Conservation (phyloP, 2,329 filamentous ascomycete species). For the Aschersonia sp. region DNA sequence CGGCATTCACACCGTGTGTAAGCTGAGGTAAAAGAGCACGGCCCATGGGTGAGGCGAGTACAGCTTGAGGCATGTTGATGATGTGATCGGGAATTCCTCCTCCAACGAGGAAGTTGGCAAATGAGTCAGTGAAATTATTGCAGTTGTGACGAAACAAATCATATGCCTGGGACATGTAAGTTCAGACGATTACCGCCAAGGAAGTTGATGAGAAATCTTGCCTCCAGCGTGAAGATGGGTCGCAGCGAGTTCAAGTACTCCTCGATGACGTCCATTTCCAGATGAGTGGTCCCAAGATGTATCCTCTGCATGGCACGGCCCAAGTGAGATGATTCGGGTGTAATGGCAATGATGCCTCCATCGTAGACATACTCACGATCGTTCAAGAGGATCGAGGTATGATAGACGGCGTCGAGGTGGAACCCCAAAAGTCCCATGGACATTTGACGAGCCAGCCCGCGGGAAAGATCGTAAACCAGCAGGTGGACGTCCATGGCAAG, state of each 20-base stretch:
- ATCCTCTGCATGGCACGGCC: conserved; percentile 69
- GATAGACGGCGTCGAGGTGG: conserved; percentile 82
- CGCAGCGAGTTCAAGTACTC: conserved; percentile 81
- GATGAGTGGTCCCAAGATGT: conserved; percentile 58
- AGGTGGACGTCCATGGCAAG: conserved; percentile 57
- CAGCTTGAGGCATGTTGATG: conserved; percentile 67
- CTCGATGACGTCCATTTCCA: conserved; percentile 68
- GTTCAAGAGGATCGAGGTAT: conserved; percentile 77
- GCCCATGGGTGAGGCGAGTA: conserved; percentile 76
- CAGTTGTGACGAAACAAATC: conserved; percentile 87
- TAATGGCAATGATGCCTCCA: conserved; percentile 68
- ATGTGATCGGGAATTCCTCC: conserved; percentile 83
- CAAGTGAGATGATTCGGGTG: conserved; percentile 73
- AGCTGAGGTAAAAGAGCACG: conserved; percentile 71
- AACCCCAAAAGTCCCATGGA: conserved; percentile 38
- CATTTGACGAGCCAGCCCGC: conserved; percentile 40
- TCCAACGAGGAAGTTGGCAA: conserved; percentile 78
- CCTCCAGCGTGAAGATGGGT: conserved; percentile 68
- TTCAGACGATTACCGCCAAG: neutral
- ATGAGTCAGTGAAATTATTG: conserved; percentile 94
- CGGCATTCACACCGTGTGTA: conserved; percentile 33
- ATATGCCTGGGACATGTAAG: conserved; percentile 47
- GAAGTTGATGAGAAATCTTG: conserved; percentile 14
- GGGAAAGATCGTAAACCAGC: conserved; percentile 66
- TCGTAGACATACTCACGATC: conserved; percentile 88